Conservation (phyloP, 352 stramenopile species). For the Phytophthora chlamydospora region DNA sequence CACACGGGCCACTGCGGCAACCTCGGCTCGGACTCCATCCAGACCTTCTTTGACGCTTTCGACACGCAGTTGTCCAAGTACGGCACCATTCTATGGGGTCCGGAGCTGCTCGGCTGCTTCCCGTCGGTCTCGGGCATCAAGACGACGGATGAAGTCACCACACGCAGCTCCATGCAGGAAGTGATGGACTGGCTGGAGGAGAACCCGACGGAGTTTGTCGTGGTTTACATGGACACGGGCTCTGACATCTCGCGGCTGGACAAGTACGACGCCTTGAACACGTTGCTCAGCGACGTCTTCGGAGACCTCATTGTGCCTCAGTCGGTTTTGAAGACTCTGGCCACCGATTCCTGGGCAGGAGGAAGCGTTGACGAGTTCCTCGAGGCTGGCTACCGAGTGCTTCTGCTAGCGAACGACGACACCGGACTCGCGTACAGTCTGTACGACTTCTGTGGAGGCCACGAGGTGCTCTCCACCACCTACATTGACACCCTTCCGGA, state of each 20-base stretch:
- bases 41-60: constrained; percentile 46
- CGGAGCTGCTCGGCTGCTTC: constrained; percentile 63
- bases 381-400: constrained; percentile 40
- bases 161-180: constrained; percentile 44
- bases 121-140: constrained; percentile 64
- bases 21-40: constrained; percentile 43
- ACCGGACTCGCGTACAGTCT: constrained; percentile 47
- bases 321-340: constrained; percentile 39
- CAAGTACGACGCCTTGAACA: constrained; percentile 41
- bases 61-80: constrained; percentile 48
- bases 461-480: constrained; percentile 38
- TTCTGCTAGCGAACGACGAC: constrained; percentile 55
- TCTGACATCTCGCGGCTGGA: constrained; percentile 39
- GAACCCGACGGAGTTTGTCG: constrained; percentile 51
- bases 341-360: constrained; percentile 35
- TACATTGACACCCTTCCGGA: constrained; percentile 51
- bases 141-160: constrained; percentile 47
- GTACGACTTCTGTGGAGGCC: constrained; percentile 47
- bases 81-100: constrained; percentile 48
- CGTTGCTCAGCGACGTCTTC: constrained; percentile 48
- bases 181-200: constrained; percentile 51
- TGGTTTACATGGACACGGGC: constrained; percentile 60
- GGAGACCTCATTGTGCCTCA: constrained; percentile 49
- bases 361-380: constrained; percentile 47
- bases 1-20: constrained; percentile 66